Evolutionary conservation across 495 filamentous ascomycete genomes (phyloP).

Genomic region (Tuber microsphaerosporum): DNA sequence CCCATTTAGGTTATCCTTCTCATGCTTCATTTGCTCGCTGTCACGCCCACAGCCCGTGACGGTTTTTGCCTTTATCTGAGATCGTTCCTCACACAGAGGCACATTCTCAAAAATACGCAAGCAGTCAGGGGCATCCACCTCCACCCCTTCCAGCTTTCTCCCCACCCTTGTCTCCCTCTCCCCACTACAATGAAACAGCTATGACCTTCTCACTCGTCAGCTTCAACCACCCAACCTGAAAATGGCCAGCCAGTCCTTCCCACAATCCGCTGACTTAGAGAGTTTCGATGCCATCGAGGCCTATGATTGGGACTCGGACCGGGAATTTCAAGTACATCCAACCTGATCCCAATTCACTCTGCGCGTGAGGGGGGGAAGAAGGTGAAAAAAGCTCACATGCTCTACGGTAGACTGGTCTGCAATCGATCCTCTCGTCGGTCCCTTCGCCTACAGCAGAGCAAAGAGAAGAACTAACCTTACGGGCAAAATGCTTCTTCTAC

Average conservation of each 20-base stretch:
- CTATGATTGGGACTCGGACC: conserved; percentile 52
- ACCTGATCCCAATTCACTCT: background rate
- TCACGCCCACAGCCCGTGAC: background rate
- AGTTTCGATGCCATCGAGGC: conserved; percentile 42
- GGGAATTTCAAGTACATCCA: conserved; percentile 49
- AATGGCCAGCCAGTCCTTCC: conserved; percentile 4
- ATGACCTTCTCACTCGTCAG: conserved; percentile 4
- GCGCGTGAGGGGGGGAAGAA: background rate
- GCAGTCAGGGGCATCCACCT: background rate
- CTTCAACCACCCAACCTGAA: background rate
- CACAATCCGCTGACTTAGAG: conserved; percentile 25
- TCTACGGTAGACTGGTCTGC: conserved; percentile 36
- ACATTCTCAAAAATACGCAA: background rate
- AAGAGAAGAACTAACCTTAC: conserved; percentile 27
- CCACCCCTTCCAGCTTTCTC: background rate
- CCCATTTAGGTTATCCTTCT: background rate
- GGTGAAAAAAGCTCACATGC: conserved; percentile 3
- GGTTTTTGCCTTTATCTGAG: background rate
- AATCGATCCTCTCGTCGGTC: conserved; percentile 37
- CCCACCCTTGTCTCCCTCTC: background rate
- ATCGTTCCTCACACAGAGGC: background rate
- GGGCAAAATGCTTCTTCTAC: conserved; percentile 43
- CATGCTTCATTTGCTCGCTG: background rate
- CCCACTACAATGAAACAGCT: background rate
- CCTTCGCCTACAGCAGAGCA: conserved; percentile 30